Percentiles rank a stretch among this genome's conserved stretches.
Conservation (phyloP, 2,329 filamentous ascomycete genomes). For the Thelonectria blattea region DNA sequence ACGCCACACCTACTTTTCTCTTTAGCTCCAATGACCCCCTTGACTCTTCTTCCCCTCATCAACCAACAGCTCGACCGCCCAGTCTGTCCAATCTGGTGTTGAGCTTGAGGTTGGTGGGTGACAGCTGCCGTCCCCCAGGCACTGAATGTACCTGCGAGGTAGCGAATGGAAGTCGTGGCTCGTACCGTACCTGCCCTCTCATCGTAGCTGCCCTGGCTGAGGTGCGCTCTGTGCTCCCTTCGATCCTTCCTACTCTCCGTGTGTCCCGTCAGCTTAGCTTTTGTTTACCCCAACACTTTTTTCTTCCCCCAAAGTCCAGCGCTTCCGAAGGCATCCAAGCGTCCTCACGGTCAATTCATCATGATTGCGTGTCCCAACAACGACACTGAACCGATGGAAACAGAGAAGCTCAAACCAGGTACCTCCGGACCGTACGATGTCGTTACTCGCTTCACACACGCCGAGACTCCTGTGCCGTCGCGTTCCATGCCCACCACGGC, state of each 20-base stretch:
- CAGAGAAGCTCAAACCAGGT: background rate
- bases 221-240: background rate
- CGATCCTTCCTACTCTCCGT: background rate
- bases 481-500: slow-evolving; percentile 9
- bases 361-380: background rate
- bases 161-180: background rate
- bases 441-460: slow-evolving; percentile 18
- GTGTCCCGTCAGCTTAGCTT: background rate
- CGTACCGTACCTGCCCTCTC: background rate
- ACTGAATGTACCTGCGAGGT: background rate
- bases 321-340: background rate
- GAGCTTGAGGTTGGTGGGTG: slow-evolving; percentile 1
- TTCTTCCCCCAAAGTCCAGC: background rate
- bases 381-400: background rate
- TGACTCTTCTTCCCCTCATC: slow-evolving; percentile 9
- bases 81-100: slow-evolving; percentile 15
- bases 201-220: background rate
- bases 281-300: slow-evolving; percentile 12
- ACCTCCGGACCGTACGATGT: slow-evolving; percentile 1
- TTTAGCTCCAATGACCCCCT: slow-evolving; percentile 14
- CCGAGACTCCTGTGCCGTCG: slow-evolving; percentile 9
- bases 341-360: background rate
- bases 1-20: slow-evolving; percentile 34
- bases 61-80: background rate
- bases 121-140: background rate